Base-by-base conservation (phyloP, 169 alveolate genomes). In the Miamiensis avidus region DNA sequence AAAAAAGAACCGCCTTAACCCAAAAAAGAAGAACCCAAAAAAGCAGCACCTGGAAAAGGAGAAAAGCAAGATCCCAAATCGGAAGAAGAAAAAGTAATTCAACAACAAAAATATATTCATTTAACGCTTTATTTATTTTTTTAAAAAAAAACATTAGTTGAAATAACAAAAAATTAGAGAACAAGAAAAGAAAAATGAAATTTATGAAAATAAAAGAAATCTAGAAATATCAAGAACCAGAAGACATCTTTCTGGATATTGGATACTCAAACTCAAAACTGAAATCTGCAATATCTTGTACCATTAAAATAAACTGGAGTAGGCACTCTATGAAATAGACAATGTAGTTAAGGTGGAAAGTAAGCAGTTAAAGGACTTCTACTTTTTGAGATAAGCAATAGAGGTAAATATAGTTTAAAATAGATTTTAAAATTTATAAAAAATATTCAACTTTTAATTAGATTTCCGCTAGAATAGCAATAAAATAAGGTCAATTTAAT, bases 221-320 rank as follows among this genome's bases (percentile, higher is more conserved):
- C 69, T 79, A 0, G 89, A 85, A 74, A 76, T 73, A 26, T 69
- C 83, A 74, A 85, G 74, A 85, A 34, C 79, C 4, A 78, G 89
- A 34, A 79, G 83, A 32, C 78, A 82, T 34, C 49, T 73, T 73
- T 72, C 74, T 79, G 75, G 49, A 25, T 85, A 31, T 81, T 85
- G 81, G 82, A 78, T 84, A 83, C 73, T 78, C 25, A 85, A 85
- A 30, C 30, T 85, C 29, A 85, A 85, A 74, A 85, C 89, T 16
- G 85, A 85, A 33, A 32, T 85, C 27, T 49, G 72, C 16, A 11
- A 78, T 26, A 31, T 85, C 28, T 49, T 85, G 30, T 85, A 75
- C 31, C 65, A 81, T 29, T 72, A 78, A 29, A 85, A 85, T 85
- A 27, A 86, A 31, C 65, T 33, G 25, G 31, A 85, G 0, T 85